Evolutionary conservation across 2,329 filamentous ascomycete genomes (phyloP), one percentile per base, ranked within the genome.

Genomic region (Trichoderma sp.): DNA sequence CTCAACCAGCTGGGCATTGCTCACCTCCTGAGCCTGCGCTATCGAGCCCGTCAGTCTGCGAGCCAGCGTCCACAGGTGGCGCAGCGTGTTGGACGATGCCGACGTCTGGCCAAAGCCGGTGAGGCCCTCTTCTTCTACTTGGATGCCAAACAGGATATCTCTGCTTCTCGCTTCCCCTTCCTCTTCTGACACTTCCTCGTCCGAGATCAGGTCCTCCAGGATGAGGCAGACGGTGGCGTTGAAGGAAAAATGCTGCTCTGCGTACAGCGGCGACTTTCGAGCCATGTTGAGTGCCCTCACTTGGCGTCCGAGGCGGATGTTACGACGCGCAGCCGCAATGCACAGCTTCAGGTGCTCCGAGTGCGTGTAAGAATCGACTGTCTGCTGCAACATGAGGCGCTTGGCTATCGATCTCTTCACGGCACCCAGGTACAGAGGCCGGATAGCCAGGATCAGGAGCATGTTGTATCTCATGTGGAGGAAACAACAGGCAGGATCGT

Each of bases 401-500:
- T 81, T 81, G 26, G 81, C 82, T 21, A 85, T 80, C 13, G 80
- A 79, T 67, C 80, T 83, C 72, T 83, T 84, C 30, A 84, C 82
- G 1, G 82, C 79, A 7, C 79, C 76, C 55, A 86, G 81, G 71
- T 85, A 82, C 18, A 83, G 77, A 3, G 84, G 83, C 0, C 84
- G 82, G 32, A 83, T 77, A 13, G 83, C 78, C 16, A 86, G 76
- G 58, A 86, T 82, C n/a, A 83, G 70, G 18, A 86, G 80, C 81
- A 85, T 76, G 70, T 86, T 84, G 72, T 83, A 81, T 64, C 77
- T 76, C 83, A 86, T 85, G 70, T 86, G 84, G 54, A 86, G 74
- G 52, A 80, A 75, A 73, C 80, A 83, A 64, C 77, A 76, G 7
- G 82, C 79, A 24, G 83, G 80, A 70, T 85, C 83, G 28, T 74